Percentiles rank a stretch among this genome's conserved stretches.
Evolutionary conservation across 176 grass and related monocot species (phyloP).

Genomic region (Eleusine coracana): DNA sequence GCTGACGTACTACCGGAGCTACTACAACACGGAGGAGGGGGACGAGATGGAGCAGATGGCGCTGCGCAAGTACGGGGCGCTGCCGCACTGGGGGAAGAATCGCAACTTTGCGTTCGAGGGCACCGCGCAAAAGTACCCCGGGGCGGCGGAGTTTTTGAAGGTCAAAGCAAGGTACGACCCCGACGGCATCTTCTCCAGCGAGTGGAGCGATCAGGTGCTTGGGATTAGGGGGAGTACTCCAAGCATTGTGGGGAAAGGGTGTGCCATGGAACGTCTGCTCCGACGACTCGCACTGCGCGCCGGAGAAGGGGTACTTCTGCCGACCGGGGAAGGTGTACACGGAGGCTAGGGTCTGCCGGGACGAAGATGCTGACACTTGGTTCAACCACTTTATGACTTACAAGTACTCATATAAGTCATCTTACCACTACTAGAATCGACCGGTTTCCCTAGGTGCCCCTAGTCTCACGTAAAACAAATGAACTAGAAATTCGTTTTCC

Average conservation of each 20-base stretch:
- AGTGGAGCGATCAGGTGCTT: conserved; percentile 74
- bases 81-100: conserved; percentile 85
- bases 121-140: not conserved
- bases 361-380: too few species aligned
- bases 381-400: too few species aligned
- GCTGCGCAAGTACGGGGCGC: conserved; percentile 44
- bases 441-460: too few species aligned
- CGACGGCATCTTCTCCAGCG: conserved; percentile 71
- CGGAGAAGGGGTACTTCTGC: conserved; percentile 40
- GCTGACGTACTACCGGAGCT: conserved; percentile 63
- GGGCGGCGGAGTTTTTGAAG: conserved; percentile 30
- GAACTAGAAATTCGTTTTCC: too few species aligned
- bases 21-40: conserved; percentile 6
- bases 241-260: not conserved
- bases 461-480: too few species aligned
- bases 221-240: not conserved
- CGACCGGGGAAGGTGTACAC: conserved; percentile 38
- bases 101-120: conserved; percentile 62
- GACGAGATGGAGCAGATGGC: conserved; percentile 40
- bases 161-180: conserved; percentile 49
- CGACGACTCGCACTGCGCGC: conserved; percentile 46
- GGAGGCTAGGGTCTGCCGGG: conserved; percentile 37
- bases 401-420: too few species aligned
- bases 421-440: too few species aligned
- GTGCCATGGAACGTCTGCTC: conserved; percentile 52